These are phyloP conservation scores for Picochlorum sp. DNA, from an alignment of 139 green algal species.

Conservation along the genomic window DNA sequence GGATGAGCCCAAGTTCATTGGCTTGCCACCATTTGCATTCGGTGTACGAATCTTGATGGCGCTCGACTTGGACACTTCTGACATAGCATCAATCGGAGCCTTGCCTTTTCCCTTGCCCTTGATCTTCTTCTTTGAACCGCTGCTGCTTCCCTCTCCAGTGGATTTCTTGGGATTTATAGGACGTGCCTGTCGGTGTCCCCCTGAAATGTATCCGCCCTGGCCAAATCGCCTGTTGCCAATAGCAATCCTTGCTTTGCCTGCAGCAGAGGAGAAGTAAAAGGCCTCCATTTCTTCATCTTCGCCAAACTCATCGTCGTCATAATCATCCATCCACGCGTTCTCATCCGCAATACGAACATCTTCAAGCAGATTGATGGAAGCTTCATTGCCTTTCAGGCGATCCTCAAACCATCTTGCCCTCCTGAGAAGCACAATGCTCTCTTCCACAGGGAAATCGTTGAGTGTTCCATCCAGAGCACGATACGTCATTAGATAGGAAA, in stretches of 20 bases:
- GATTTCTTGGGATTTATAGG: neutral
- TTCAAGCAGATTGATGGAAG: neutral
- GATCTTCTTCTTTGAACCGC: neutral
- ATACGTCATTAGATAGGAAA: conserved; percentile 48
- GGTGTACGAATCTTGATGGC: neutral
- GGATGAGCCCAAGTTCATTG: neutral
- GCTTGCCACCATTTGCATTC: neutral
- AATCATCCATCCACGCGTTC: conserved; percentile 18
- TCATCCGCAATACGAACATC: conserved; percentile 15
- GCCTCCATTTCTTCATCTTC: conserved; percentile 62
- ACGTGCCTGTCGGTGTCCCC: conserved; percentile 1
- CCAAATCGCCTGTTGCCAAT: conserved; percentile 75
- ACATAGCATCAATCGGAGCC: neutral
- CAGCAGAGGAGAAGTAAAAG: conserved; percentile 61
- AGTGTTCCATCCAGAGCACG: conserved; percentile 55
- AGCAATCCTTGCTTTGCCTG: conserved; percentile 43
- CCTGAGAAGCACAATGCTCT: conserved; percentile 68
- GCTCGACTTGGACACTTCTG: neutral
- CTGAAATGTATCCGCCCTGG: conserved; percentile 18
- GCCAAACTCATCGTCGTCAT: conserved; percentile 38
- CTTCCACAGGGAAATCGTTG: conserved; percentile 60
- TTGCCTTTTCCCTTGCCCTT: too few species aligned
- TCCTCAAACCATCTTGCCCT: conserved; percentile 67
- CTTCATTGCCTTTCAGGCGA: neutral
- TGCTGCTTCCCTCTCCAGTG: neutral